Conservation (phyloP, 305 asterid genomes). For the Fraxinus platypoda region DNA sequence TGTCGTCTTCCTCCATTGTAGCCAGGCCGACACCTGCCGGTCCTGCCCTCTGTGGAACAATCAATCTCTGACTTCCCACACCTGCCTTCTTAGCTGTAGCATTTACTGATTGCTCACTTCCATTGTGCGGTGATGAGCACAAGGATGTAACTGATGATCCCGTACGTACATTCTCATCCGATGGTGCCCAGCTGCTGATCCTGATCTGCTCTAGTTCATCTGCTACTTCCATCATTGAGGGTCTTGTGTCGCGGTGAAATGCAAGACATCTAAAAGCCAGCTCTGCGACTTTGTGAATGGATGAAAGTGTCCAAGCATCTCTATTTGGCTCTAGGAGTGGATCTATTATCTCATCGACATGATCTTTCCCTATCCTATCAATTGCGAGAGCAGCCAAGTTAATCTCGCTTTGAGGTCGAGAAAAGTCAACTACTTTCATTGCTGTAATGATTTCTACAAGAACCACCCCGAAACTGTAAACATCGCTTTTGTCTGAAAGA, state of each 20-base stretch:
- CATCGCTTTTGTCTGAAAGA: slow-evolving; percentile 92
- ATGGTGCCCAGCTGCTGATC: slow-evolving; percentile 69
- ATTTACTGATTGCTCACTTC: slow-evolving; percentile 65
- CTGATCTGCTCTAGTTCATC: slow-evolving; percentile 89
- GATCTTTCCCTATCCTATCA: slow-evolving; percentile 82
- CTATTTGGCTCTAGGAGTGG: slow-evolving; percentile 72
- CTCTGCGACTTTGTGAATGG: slow-evolving; percentile 83
- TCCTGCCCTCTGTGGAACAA: slow-evolving; percentile 35
- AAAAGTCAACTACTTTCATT: slow-evolving; percentile 80
- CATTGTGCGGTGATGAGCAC: slow-evolving; percentile 67
- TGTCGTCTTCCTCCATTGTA: slow-evolving; percentile 41
- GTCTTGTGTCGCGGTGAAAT: slow-evolving; percentile 84
- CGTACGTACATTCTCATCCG: slow-evolving; percentile 53
- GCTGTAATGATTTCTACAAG: slow-evolving; percentile 88
- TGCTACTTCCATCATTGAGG: slow-evolving; percentile 93
- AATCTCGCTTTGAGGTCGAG: slow-evolving; percentile 75
- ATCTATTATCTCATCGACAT: slow-evolving; percentile 77
- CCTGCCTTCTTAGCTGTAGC: slow-evolving; percentile 40
- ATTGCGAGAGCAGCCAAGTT: slow-evolving; percentile 84
- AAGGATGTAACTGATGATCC: slow-evolving; percentile 71
- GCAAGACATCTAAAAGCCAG: slow-evolving; percentile 95
- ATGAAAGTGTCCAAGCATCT: slow-evolving; percentile 95
- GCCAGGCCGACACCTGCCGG: slow-evolving; percentile 11
- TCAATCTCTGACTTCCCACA: slow-evolving; percentile 54
- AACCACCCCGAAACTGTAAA: slow-evolving; percentile 95